phyloP scores from a whole-genome alignment of 768 basidiomycete species.

The Suillus variegatus region DNA sequence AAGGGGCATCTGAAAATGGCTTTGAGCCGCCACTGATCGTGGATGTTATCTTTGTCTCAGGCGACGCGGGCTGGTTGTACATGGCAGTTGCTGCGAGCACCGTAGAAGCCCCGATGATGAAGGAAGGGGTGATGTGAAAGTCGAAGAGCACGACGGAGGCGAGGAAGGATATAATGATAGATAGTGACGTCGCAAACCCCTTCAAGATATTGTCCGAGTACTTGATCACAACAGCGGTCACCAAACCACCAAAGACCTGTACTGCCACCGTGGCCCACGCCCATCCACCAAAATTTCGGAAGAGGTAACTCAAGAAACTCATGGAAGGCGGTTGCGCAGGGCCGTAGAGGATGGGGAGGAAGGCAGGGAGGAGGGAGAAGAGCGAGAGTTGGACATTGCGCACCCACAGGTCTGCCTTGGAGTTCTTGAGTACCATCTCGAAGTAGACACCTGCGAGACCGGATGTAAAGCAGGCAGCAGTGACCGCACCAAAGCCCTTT shows the following conservation, averaged over 20 bases:
- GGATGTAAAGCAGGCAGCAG: conserved; percentile 85
- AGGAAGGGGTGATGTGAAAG: conserved; percentile 84
- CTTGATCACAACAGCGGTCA: conserved; percentile 96
- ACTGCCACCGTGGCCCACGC: conserved; percentile 91
- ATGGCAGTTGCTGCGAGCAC: conserved; percentile 91
- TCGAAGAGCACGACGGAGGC: conserved; percentile 91
- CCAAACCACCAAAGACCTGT: conserved; percentile 90
- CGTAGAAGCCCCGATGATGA: conserved; percentile 82
- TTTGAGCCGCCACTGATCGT: conserved; percentile 27
- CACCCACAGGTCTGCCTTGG: conserved; percentile 84
- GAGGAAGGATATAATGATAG: conserved; percentile 93
- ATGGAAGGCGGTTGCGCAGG: conserved; percentile 42
- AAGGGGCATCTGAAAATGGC: conserved; percentile 45
- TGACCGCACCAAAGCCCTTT: conserved; percentile 82
- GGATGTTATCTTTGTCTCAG: conserved; percentile 36
- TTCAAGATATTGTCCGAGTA: conserved; percentile 95
- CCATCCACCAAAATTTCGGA: conserved; percentile 90
- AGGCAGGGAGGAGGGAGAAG: conserved; percentile 88
- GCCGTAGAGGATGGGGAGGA: conserved; percentile 73
- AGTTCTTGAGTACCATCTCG: conserved; percentile 89
- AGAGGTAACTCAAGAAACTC: conserved; percentile 58
- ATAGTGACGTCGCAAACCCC: conserved; percentile 95
- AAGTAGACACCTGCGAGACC: conserved; percentile 93
- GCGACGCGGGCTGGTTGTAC: conserved; percentile 77
- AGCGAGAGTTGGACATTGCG: conserved; percentile 88